Conservation (phyloP, 2,329 filamentous ascomycete species). For the Colletotrichum sp. region DNA sequence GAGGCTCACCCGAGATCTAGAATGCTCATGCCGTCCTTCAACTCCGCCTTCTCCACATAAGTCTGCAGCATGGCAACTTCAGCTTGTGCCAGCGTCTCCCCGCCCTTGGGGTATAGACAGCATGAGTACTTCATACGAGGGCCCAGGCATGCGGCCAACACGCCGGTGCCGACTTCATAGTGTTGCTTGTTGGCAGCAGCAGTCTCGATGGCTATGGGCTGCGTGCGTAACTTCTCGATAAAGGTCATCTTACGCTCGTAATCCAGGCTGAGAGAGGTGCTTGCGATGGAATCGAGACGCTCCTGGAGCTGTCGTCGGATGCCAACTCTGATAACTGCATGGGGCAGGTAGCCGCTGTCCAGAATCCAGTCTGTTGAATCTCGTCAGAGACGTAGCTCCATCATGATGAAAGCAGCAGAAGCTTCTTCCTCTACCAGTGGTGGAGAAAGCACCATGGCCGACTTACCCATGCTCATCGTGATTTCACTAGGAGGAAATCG, state of each 20-base stretch:
- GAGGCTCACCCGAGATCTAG: constrained; percentile 63
- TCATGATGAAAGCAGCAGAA: not conserved
- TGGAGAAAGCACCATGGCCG: not conserved
- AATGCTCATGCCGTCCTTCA: constrained; percentile 65
- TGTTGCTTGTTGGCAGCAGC: constrained; percentile 71
- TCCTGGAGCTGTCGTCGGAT: constrained; percentile 71
- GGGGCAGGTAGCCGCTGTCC: constrained; percentile 70
- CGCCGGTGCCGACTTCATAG: constrained; percentile 73
- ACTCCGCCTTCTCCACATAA: constrained; percentile 65
- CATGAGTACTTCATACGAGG: constrained; percentile 77
- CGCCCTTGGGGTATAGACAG: constrained; percentile 67
- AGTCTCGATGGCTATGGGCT: constrained; percentile 73
- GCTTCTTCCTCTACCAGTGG: not conserved
- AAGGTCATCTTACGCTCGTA: constrained; percentile 69
- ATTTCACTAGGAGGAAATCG: not conserved
- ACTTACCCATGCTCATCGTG: constrained; percentile 18
- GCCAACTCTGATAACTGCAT: constrained; percentile 65
- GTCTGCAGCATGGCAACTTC: constrained; percentile 69
- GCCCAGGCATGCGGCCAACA: constrained; percentile 65
- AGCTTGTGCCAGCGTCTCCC: constrained; percentile 68
- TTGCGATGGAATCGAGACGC: constrained; percentile 60
- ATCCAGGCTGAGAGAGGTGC: constrained; percentile 55
- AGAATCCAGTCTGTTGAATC: constrained; percentile 59
- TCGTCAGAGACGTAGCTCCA: not conserved
- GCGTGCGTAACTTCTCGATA: constrained; percentile 60